Evolutionary conservation across 75 land plant genomes (phyloP).

Genomic region (Azolla pinnata): DNA sequence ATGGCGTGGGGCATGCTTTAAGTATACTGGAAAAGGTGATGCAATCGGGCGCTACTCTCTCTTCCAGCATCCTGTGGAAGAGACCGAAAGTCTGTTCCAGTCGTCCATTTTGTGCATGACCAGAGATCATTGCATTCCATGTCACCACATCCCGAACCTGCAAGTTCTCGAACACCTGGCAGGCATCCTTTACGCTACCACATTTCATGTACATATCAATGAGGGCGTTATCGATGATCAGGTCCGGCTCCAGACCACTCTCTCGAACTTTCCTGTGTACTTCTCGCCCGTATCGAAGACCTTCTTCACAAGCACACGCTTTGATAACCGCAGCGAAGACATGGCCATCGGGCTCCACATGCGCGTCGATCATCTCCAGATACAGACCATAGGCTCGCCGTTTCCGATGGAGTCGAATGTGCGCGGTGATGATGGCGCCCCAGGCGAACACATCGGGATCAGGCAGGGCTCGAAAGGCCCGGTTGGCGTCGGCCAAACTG

Average conservation of each 20-base stretch:
- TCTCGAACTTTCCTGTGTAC: conserved; percentile 35
- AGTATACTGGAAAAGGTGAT: conserved; percentile 36
- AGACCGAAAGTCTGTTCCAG: conserved; percentile 36
- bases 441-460: conserved; percentile 40
- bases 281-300: conserved; percentile 22
- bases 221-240: conserved; percentile 30
- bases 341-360: conserved; percentile 28
- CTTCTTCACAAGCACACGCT: conserved; percentile 27
- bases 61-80: conserved; percentile 27
- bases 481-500: conserved; percentile 25
- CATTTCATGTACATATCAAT: conserved; percentile 44
- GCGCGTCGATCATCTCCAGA: conserved; percentile 31
- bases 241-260: conserved; percentile 29
- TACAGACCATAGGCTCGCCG: conserved; percentile 27
- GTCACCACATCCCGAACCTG: conserved; percentile 42
- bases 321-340: conserved; percentile 37
- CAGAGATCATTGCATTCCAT: conserved; percentile 57
- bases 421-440: conserved; percentile 54
- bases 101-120: conserved; percentile 39
- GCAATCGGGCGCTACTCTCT: conserved; percentile 26
- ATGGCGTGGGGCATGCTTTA: conserved; percentile 31
- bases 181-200: conserved; percentile 28
- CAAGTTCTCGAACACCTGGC: conserved; percentile 28
- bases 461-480: conserved; percentile 35
- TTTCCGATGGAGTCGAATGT: conserved; percentile 21